A percentile compares a stretch with the other conserved stretches of the same genome.
Conservation (phyloP, 208 protist genomes). For the Wallacemonas sp. region DNA sequence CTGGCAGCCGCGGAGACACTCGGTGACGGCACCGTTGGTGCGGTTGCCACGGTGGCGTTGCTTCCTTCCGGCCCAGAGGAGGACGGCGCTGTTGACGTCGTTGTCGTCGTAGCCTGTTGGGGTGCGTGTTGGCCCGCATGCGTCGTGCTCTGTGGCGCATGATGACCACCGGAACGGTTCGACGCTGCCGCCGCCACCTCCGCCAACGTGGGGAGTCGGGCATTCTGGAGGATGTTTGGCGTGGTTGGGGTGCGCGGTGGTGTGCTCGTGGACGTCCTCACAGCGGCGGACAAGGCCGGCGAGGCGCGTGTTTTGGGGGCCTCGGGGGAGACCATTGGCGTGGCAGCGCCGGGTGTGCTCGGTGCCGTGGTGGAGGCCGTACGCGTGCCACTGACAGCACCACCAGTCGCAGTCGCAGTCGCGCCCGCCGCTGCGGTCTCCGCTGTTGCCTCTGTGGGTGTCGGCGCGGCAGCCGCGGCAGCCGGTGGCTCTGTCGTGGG, state of each 20-base stretch:
- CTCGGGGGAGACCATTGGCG: conserved; percentile 6
- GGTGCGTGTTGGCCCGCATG: too few relatives aligned
- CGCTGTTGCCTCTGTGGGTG: neutral
- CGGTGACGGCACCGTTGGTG: too few relatives aligned
- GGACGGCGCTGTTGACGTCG: too few relatives aligned
- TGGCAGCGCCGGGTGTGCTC: conserved; percentile 11
- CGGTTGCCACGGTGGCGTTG: too few relatives aligned
- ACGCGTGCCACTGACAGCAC: conserved; percentile 4
- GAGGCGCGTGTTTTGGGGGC: neutral
- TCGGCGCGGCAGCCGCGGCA: conserved; percentile 11
- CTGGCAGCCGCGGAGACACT: too few relatives aligned
- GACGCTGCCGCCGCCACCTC: conserved; percentile 1
- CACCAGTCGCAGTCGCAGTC: conserved; percentile 2
- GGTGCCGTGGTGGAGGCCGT: conserved; percentile 7
- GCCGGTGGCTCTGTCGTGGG: conserved; percentile 24
- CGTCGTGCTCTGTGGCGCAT: neutral
- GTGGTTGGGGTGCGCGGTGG: neutral
- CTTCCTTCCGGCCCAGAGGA: too few relatives aligned
- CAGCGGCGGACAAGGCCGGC: neutral
- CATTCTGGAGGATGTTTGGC: neutral
- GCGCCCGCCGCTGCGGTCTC: neutral
- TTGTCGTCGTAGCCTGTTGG: too few relatives aligned
- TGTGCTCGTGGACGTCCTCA: neutral
- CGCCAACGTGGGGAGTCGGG: neutral
- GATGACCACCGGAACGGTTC: neutral